phyloP scores from a whole-genome alignment of 164 flowering plant species.

The Brasenia schreberi region DNA sequence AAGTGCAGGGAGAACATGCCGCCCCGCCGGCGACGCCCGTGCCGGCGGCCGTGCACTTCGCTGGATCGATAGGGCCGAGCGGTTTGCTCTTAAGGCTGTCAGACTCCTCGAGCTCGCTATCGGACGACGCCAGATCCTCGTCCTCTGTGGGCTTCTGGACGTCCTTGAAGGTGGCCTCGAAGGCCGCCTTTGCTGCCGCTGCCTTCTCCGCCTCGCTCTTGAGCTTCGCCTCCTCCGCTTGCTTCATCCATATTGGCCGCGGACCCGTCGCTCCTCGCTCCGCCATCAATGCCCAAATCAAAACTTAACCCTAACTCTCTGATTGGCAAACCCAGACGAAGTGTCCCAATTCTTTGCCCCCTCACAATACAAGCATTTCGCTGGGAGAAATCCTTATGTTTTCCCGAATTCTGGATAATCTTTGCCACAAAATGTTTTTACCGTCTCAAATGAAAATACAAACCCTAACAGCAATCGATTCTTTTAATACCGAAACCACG shows the following conservation, averaged over 20 bases:
- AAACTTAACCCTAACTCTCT: background rate
- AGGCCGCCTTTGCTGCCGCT: constrained; percentile 97
- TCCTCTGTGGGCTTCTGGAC: constrained; percentile 23
- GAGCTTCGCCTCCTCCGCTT: constrained; percentile 90
- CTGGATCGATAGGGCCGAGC: constrained; percentile 78
- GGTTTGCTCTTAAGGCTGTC: constrained; percentile 50
- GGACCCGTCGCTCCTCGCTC: constrained; percentile 32
- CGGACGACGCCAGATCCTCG: constrained; percentile 27
- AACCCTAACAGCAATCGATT: background rate
- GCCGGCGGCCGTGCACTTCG: constrained; percentile 83
- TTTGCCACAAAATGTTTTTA: too few relatives aligned
- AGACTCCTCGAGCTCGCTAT: constrained; percentile 57
- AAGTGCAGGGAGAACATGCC: constrained; percentile 61
- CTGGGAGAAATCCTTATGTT: background rate
- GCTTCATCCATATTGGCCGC: constrained; percentile 88
- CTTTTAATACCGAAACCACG: background rate
- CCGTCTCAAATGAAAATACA: background rate
- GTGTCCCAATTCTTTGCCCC: too few relatives aligned
- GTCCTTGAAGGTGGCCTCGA: constrained; percentile 90
- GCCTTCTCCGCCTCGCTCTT: constrained; percentile 88
- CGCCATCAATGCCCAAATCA: constrained; percentile 23
- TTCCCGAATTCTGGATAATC: background rate
- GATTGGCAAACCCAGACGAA: background rate
- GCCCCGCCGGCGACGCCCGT: constrained; percentile 88
- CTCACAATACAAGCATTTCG: too few relatives aligned